Evolutionary conservation across 257 asterid species (phyloP), one percentile per base, ranked within the genome.

Genomic region (Lithospermum erythrorhizon): DNA sequence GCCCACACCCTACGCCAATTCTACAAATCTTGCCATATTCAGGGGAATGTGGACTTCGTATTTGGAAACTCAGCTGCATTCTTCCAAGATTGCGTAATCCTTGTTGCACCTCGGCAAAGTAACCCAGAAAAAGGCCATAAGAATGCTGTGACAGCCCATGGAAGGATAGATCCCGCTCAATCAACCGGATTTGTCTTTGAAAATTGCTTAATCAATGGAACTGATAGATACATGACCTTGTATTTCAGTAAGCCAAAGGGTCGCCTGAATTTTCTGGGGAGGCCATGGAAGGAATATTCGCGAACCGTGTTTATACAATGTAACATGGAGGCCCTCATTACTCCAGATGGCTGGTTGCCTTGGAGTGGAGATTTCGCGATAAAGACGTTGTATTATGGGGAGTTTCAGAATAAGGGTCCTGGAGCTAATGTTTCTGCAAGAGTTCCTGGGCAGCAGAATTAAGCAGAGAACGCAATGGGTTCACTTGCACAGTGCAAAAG

Each of bases 271-370:
- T 82, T 55, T 73, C 59, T 82, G 5, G 89, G 89, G 0, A 65
- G 89, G 80, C 89, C 89, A 16, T 82, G 89, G 89, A 82, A 82
- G 63, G 78, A 68, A 56, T 82, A 72, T 5, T 79, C 89, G 0
- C 62, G 89, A 71, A 72, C 86, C 0, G 74, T 82, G 13, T 82
- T 82, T 18, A 14, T 82, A 0, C 27, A 35, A 5, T 75, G 80
- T 21, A 63, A 59, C 0, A 27, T 81, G 79, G 82, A 68, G 70
- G 78, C 54, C 9, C 56, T 81, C 4, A 22, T 81, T 14, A 10
- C 77, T 0, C 22, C 66, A 0, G 79, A 68, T 1, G 87, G 84
- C 16, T 81, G 84, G 87, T 5, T 78, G 73, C 87, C 82, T 2
- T 81, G 84, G 84, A 66, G 45, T 18, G 78, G 76, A 1, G 81